phyloP scores from a whole-genome alignment of 192 early-diverging fungal species.

The Backusella westeae region DNA sequence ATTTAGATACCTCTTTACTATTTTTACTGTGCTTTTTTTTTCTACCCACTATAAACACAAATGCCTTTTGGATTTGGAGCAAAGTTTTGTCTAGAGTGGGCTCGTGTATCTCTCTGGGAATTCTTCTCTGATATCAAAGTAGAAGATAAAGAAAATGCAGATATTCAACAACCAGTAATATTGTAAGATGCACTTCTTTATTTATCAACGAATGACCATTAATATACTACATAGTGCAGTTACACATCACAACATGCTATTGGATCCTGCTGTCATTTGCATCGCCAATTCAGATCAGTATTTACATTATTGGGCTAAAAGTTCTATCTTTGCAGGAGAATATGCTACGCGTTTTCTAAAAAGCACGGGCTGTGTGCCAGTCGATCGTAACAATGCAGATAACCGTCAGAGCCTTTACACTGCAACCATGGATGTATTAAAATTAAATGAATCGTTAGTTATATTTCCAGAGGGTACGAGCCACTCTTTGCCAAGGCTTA shows the following conservation, averaged over 20 bases:
- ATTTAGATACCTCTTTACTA: not conserved
- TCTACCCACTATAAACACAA: not conserved
- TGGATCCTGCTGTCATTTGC: conserved; percentile 42
- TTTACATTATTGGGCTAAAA: conserved; percentile 53
- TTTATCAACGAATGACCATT: not conserved
- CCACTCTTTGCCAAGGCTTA: conserved; percentile 37
- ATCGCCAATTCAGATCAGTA: conserved; percentile 38
- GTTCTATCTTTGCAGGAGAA: conserved; percentile 41
- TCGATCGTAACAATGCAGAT: conserved; percentile 46
- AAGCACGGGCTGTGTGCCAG: conserved; percentile 43
- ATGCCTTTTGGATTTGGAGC: conserved; percentile 43
- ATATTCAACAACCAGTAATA: conserved; percentile 38
- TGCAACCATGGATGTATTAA: conserved; percentile 42
- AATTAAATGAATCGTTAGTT: conserved; percentile 39
- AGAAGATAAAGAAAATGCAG: conserved; percentile 34
- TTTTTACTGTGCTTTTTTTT: not conserved
- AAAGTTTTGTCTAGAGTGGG: conserved; percentile 26
- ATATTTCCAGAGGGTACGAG: conserved; percentile 50
- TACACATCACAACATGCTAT: conserved; percentile 51
- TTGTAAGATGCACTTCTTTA: conserved; percentile 25
- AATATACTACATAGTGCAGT: conserved; percentile 15
- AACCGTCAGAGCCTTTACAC: conserved; percentile 24
- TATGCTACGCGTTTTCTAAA: conserved; percentile 26
- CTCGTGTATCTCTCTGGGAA: conserved; percentile 31
- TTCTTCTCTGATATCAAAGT: conserved; percentile 40